These are phyloP conservation scores for Candida sp. DNA, from an alignment of 1,139 yeast species.

Conservation along the genomic window DNA sequence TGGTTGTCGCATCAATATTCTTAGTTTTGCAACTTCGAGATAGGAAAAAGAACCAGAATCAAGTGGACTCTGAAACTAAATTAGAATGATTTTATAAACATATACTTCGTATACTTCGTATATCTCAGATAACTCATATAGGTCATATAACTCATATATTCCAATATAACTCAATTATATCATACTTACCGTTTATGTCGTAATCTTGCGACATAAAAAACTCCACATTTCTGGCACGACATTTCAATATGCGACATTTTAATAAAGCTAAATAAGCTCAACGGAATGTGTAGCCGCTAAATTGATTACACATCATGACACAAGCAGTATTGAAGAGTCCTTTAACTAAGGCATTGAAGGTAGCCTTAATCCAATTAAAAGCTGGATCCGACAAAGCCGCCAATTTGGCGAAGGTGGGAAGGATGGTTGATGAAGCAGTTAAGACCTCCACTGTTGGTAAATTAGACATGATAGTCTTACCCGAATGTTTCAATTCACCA, in stretches of 20 bases:
- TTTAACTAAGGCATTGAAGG: conserved; percentile 38
- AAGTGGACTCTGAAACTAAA: background rate
- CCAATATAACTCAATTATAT: background rate
- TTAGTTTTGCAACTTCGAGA: conserved; percentile 9
- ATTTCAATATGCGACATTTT: too few relatives aligned
- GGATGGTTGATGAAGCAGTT: conserved; percentile 49
- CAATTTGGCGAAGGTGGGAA: conserved; percentile 52
- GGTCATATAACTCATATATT: background rate
- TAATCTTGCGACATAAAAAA: too few relatives aligned
- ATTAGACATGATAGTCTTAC: conserved; percentile 65
- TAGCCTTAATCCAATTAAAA: conserved; percentile 76
- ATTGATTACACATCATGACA: conserved; percentile 3
- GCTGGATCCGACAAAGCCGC: conserved; percentile 67
- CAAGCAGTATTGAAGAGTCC: conserved; percentile 28
- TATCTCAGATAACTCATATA: background rate
- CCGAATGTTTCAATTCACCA: conserved; percentile 96
- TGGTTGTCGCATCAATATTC: conserved; percentile 21
- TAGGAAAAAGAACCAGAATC: conserved; percentile 2
- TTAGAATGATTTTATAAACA: background rate
- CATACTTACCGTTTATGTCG: background rate
- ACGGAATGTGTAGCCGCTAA: background rate
- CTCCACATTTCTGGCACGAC: background rate
- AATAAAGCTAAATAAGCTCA: too few relatives aligned
- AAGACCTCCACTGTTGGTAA: conserved; percentile 39
- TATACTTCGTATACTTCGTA: too few relatives aligned